Conservation (phyloP, 129 eudicot genomes). For the Gnaphalium uliginosum region DNA sequence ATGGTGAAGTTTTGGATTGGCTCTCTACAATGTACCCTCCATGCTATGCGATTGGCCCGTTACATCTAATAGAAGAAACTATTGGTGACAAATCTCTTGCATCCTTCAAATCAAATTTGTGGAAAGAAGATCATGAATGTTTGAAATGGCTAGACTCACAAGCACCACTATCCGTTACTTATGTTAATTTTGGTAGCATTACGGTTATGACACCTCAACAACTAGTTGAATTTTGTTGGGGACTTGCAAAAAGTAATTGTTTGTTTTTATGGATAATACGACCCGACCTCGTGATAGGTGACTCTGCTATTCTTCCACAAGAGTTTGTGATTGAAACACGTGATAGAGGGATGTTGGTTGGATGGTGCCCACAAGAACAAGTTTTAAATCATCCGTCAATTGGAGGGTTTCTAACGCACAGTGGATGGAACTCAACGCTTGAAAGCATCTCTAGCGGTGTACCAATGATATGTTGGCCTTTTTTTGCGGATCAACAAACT, state of each 20-base stretch:
- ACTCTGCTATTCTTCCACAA: conserved; percentile 34
- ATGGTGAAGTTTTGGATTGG: conserved; percentile 30
- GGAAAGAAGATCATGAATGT: conserved; percentile 57
- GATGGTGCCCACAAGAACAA: conserved; percentile 62
- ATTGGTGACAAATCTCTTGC: conserved; percentile 24
- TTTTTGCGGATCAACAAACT: conserved; percentile 61
- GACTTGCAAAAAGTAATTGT: conserved; percentile 55
- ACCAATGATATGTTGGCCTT: conserved; percentile 64
- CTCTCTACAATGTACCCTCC: conserved; percentile 33
- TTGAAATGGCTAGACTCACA: conserved; percentile 51
- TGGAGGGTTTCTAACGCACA: conserved; percentile 55
- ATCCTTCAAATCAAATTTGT: conserved; percentile 47
- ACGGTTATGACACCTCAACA: conserved; percentile 45
- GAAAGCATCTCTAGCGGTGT: conserved; percentile 53
- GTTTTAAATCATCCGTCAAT: conserved; percentile 49
- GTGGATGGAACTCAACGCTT: conserved; percentile 61
- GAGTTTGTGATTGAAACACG: conserved; percentile 38
- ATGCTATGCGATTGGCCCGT: conserved; percentile 49
- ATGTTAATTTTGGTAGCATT: conserved; percentile 67
- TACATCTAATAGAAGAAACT: conserved; percentile 34
- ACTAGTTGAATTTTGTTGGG: conserved; percentile 61
- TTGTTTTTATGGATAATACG: conserved; percentile 58
- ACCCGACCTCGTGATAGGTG: conserved; percentile 51
- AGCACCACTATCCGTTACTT: conserved; percentile 42
- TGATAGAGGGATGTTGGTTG: conserved; percentile 43